phyloP scores from a whole-genome alignment of 163 green algal genomes.

The Scenedesmus sp. region DNA sequence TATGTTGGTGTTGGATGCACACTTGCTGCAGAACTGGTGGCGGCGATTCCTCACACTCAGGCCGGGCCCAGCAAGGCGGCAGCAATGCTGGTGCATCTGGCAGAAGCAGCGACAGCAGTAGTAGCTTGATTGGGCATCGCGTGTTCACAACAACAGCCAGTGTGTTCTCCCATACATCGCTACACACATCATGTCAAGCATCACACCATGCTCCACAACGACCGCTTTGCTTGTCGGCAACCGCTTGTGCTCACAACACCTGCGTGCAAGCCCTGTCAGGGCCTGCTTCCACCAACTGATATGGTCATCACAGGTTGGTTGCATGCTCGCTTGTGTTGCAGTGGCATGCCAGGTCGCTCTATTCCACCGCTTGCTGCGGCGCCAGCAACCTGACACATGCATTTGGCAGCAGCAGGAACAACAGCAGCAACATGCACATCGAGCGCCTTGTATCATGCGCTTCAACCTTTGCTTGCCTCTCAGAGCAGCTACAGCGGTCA shows the following conservation, averaged over 20 bases:
- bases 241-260: too few relatives aligned
- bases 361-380: slow-evolving; percentile 26
- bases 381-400: neutral
- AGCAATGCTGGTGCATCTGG: neutral
- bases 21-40: slow-evolving; percentile 28
- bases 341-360: neutral
- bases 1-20: slow-evolving; percentile 12
- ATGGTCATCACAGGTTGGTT: too few relatives aligned
- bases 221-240: too few relatives aligned
- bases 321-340: too few relatives aligned
- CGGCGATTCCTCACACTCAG: neutral
- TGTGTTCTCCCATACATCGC: neutral
- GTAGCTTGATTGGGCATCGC: neutral
- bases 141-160: neutral
- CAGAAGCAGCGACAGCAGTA: neutral
- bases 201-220: too few relatives aligned
- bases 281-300: too few relatives aligned
- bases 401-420: slow-evolving; percentile 1
- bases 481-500: slow-evolving; percentile 14
- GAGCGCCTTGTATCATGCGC: neutral
- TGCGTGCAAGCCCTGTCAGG: too few relatives aligned
- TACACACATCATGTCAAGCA: too few relatives aligned
- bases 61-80: neutral
- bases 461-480: neutral
- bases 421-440: slow-evolving; percentile 18